phyloP scores from a whole-genome alignment of 345 rosid genomes.

The Noccaea caerulescens region DNA sequence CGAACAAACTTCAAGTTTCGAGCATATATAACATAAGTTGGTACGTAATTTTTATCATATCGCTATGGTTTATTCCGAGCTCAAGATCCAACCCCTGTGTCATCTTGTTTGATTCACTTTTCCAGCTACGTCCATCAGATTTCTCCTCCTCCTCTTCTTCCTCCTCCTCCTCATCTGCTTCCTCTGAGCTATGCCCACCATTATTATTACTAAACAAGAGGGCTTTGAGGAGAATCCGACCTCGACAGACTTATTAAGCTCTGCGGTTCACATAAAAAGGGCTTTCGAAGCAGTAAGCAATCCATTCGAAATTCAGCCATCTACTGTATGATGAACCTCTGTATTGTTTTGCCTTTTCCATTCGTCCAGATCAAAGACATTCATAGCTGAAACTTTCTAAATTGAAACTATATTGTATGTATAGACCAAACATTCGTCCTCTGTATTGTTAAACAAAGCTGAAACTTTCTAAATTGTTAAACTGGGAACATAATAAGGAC shows the following conservation, averaged over 20 bases:
- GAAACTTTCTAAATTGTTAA: no score
- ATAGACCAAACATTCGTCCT: no score
- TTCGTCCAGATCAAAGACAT: no score
- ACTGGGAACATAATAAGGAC: no score
- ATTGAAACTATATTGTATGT: no score
- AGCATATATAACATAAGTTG: conserved; percentile 32
- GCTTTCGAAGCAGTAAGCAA: not conserved
- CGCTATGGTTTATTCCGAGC: conserved; percentile 34
- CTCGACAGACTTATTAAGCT: conserved; percentile 46
- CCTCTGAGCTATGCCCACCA: conserved; percentile 52
- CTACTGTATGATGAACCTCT: no score
- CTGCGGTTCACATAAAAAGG: conserved; percentile 39
- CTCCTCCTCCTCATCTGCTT: conserved; percentile 47
- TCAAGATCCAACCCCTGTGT: conserved; percentile 40
- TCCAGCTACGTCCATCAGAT: conserved; percentile 64
- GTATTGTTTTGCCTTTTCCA: no score
- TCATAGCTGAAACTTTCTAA: no score
- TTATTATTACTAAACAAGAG: conserved; percentile 55
- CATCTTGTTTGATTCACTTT: conserved; percentile 29
- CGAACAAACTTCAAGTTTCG: conserved; percentile 19
- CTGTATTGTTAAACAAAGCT: no score
- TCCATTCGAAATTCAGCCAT: no score
- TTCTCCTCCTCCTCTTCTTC: conserved; percentile 60
- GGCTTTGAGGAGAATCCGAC: conserved; percentile 67
- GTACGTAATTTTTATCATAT: conserved; percentile 11